A percentile compares a stretch with the other conserved stretches of the same genome.
These are phyloP conservation scores for Phaeodactylum tricornutum DNA, from an alignment of 108 stramenopile species.

Conservation along the genomic window DNA sequence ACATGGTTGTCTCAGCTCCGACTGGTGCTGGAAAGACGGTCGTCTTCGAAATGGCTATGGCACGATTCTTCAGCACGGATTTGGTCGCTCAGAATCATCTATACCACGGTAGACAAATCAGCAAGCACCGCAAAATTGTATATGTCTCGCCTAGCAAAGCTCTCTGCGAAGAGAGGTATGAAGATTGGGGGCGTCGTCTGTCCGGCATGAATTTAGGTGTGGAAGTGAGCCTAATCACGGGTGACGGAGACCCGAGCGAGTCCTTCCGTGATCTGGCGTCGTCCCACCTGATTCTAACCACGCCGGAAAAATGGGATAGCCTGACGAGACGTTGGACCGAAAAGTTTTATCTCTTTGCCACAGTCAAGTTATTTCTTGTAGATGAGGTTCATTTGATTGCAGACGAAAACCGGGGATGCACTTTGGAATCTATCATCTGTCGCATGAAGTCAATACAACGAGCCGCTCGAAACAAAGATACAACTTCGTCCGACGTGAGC, in stretches of 20 bases:
- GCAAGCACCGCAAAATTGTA: slow-evolving; percentile 62
- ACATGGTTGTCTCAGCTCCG: slow-evolving; percentile 94
- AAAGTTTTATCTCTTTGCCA: slow-evolving; percentile 77
- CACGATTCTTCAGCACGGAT: slow-evolving; percentile 45
- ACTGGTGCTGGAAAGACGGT: slow-evolving; percentile 97
- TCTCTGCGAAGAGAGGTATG: slow-evolving; percentile 84
- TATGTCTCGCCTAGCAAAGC: slow-evolving; percentile 95
- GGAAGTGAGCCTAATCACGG: slow-evolving; percentile 74
- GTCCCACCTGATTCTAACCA: slow-evolving; percentile 83
- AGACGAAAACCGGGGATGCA: slow-evolving; percentile 75
- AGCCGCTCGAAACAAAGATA: slow-evolving; percentile 13
- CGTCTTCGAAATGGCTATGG: slow-evolving; percentile 93
- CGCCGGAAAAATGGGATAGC: slow-evolving; percentile 96
- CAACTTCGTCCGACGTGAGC: background rate
- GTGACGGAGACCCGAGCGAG: slow-evolving; percentile 51
- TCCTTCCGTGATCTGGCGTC: slow-evolving; percentile 61
- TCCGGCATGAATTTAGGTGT: slow-evolving; percentile 44
- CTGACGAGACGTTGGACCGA: slow-evolving; percentile 90
- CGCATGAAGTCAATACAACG: slow-evolving; percentile 87
- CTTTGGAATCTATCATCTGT: slow-evolving; percentile 80
- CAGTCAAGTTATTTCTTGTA: slow-evolving; percentile 83
- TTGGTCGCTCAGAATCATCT: slow-evolving; percentile 8
- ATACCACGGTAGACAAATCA: too few species aligned
- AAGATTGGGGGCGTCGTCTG: slow-evolving; percentile 80
- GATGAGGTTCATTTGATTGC: slow-evolving; percentile 95